These are phyloP conservation scores for Artemisia annua DNA, from an alignment of 129 eudicot species.

Conservation along the genomic window DNA sequence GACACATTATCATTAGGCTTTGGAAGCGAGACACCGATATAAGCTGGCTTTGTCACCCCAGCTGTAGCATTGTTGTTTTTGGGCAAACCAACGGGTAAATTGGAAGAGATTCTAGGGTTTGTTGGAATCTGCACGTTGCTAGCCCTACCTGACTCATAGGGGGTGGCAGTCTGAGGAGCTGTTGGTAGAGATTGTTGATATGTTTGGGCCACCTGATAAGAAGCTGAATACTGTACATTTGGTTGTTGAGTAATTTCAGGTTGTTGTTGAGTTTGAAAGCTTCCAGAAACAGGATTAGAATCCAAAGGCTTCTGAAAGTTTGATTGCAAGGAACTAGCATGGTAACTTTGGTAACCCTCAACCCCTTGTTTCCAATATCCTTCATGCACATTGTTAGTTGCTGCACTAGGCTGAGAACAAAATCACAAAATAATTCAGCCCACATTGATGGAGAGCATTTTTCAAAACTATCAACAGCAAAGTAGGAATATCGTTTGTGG, in stretches of 20 bases:
- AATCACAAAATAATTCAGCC: conserved; percentile 25
- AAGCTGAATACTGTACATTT: conserved; percentile 44
- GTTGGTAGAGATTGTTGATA: conserved; percentile 59
- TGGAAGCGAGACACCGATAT: conserved; percentile 67
- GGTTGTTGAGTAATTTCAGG: conserved; percentile 48
- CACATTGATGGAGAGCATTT: not conserved
- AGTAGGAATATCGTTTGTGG: not conserved
- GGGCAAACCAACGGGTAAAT: conserved; percentile 39
- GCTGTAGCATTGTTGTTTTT: conserved; percentile 49
- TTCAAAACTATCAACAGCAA: not conserved
- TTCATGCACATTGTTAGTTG: conserved; percentile 54
- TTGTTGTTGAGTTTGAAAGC: conserved; percentile 56
- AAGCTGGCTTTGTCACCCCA: conserved; percentile 67
- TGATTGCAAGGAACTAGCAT: conserved; percentile 38
- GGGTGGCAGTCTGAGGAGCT: conserved; percentile 41
- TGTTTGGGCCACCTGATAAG: conserved; percentile 53
- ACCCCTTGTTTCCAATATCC: conserved; percentile 81
- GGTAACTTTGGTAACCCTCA: conserved; percentile 56
- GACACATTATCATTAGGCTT: conserved; percentile 42
- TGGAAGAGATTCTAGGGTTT: conserved; percentile 89
- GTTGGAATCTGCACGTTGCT: conserved; percentile 86
- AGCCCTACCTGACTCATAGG: conserved; percentile 52
- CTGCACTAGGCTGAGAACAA: conserved; percentile 63
- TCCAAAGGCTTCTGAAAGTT: conserved; percentile 56
- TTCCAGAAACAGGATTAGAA: conserved; percentile 39